Evolutionary conservation across 2,329 filamentous ascomycete species (phyloP).

Genomic region (Dothistroma pini): DNA sequence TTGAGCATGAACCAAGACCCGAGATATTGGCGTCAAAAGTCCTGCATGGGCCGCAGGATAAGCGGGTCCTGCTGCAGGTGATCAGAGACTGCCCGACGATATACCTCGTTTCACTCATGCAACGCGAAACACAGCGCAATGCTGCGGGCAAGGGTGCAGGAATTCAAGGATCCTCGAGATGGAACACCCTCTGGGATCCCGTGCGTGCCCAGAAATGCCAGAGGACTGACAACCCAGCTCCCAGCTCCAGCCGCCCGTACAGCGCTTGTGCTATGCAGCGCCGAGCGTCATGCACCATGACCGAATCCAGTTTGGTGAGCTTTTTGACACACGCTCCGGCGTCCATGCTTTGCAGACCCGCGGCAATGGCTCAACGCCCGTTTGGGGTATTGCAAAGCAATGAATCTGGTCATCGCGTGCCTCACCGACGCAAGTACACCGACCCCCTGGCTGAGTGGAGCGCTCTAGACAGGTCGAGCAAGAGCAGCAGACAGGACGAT

Average conservation of each 20-base stretch:
- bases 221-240: conserved; percentile 20
- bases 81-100: conserved; percentile 22
- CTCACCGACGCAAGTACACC: background rate
- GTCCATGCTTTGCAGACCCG: conserved; percentile 13
- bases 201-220: conserved; percentile 19
- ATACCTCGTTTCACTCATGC: conserved; percentile 25
- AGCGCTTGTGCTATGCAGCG: conserved; percentile 22
- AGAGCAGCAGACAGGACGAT: background rate
- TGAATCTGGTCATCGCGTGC: background rate
- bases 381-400: conserved; percentile 21
- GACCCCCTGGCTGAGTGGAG: background rate
- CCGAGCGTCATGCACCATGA: conserved; percentile 17
- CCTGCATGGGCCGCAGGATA: conserved; percentile 18
- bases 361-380: conserved; percentile 14
- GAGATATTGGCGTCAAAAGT: conserved; percentile 21
- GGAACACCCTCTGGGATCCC: conserved; percentile 17
- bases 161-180: conserved; percentile 19
- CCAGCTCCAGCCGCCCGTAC: conserved; percentile 23
- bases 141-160: conserved; percentile 23
- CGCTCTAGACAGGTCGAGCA: background rate
- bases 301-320: conserved; percentile 20
- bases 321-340: conserved; percentile 26
- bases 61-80: conserved; percentile 25
- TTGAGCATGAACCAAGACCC: conserved; percentile 23
- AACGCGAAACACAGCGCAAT: conserved; percentile 26